A percentile compares a stretch with the other conserved stretches of the same genome.
These are phyloP conservation scores for Hypoxylon crocopeplum DNA, from an alignment of 495 filamentous ascomycete species.

Conservation along the genomic window DNA sequence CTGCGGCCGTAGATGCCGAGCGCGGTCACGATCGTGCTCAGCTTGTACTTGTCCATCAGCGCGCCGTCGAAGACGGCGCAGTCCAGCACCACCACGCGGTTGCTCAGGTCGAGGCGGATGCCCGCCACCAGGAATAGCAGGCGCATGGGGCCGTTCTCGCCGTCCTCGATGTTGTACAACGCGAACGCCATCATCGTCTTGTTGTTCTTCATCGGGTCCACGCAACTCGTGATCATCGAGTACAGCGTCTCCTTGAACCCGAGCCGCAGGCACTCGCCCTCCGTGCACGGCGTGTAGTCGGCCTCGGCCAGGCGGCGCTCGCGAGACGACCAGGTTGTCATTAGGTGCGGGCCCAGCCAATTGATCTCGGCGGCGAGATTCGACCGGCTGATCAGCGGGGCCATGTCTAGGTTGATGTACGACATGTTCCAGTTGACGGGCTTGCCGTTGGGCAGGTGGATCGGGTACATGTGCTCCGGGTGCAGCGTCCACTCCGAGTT, in stretches of 20 bases:
- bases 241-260: slow-evolving; percentile 57
- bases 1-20: slow-evolving; percentile 37
- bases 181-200: too few relatives aligned
- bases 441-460: slow-evolving; percentile 2
- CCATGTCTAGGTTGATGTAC: slow-evolving; percentile 12
- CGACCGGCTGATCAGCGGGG: slow-evolving; percentile 3
- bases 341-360: slow-evolving; percentile 1
- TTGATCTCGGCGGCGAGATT: neutral
- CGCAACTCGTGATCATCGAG: slow-evolving; percentile 42
- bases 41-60: slow-evolving; percentile 17
- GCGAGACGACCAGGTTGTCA: slow-evolving; percentile 37
- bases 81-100: slow-evolving; percentile 52
- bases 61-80: slow-evolving; percentile 50
- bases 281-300: slow-evolving; percentile 3
- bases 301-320: slow-evolving; percentile 43
- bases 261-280: slow-evolving; percentile 32
- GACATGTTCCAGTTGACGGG: slow-evolving; percentile 16
- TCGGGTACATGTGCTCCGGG: slow-evolving; percentile 7
- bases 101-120: slow-evolving; percentile 47
- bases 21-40: slow-evolving; percentile 6
- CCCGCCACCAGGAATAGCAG: slow-evolving; percentile 46
- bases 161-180: too few relatives aligned
- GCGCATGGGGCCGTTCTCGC: slow-evolving; percentile 34
- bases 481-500: too few relatives aligned
- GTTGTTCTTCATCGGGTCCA: neutral